phyloP scores from a whole-genome alignment of 2,329 filamentous ascomycete species.

The Pseudogymnoascus pannorum region DNA sequence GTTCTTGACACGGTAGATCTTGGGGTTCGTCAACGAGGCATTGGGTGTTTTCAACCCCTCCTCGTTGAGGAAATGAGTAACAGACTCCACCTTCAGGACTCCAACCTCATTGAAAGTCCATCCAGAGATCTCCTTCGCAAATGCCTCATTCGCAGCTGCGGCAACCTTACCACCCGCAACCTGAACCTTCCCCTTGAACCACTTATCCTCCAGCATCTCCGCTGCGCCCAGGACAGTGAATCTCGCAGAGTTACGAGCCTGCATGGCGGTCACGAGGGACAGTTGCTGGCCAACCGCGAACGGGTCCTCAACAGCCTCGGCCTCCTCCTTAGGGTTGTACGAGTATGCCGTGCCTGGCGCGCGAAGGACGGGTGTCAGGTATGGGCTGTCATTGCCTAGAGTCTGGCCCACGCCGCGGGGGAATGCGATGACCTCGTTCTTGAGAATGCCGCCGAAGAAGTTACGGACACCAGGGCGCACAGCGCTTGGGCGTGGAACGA shows the following conservation, averaged over 20 bases:
- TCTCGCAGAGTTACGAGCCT: slow-evolving; percentile 89
- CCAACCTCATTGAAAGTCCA: slow-evolving; percentile 96
- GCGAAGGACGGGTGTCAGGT: slow-evolving; percentile 74
- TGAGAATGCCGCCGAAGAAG: slow-evolving; percentile 61
- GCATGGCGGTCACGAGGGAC: slow-evolving; percentile 73
- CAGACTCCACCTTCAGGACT: slow-evolving; percentile 73
- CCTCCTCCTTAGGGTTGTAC: slow-evolving; percentile 87
- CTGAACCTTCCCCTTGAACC: slow-evolving; percentile 77
- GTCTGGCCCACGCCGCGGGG: slow-evolving; percentile 74
- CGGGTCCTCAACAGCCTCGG: slow-evolving; percentile 64
- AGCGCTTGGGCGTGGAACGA: slow-evolving; percentile 61
- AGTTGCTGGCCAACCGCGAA: slow-evolving; percentile 82
- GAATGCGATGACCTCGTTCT: slow-evolving; percentile 61
- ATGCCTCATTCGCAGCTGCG: slow-evolving; percentile 72
- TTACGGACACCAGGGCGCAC: slow-evolving; percentile 64
- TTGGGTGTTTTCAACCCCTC: slow-evolving; percentile 42
- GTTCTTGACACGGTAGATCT: slow-evolving; percentile 92
- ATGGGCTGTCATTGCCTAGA: slow-evolving; percentile 66
- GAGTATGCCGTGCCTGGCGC: slow-evolving; percentile 82
- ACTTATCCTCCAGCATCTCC: slow-evolving; percentile 81
- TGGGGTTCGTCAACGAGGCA: slow-evolving; percentile 56
- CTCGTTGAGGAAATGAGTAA: slow-evolving; percentile 68
- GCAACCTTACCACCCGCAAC: slow-evolving; percentile 35
- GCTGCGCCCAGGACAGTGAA: slow-evolving; percentile 78
- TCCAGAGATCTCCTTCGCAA: slow-evolving; percentile 76